These are phyloP conservation scores for Alternaria triticina DNA, from an alignment of 2,329 filamentous ascomycete species.

Conservation along the genomic window DNA sequence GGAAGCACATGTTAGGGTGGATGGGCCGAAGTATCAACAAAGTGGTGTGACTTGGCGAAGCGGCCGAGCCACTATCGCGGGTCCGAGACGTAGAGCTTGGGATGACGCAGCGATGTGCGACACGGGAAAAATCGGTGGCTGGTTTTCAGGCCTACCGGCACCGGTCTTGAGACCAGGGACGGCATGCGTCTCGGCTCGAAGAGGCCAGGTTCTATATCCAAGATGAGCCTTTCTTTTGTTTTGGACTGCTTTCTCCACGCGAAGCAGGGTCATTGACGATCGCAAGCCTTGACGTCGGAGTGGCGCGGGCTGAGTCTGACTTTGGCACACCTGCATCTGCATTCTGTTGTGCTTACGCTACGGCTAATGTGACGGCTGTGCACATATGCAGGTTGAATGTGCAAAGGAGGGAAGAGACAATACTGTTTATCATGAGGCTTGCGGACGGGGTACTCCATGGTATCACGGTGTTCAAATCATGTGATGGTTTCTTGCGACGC, in stretches of 20 bases:
- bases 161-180: conserved; percentile 33
- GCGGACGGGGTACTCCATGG: conserved; percentile 21
- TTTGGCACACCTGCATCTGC: conserved; percentile 3
- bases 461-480: conserved; percentile 26
- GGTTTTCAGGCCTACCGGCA: conserved; percentile 18
- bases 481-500: conserved; percentile 38
- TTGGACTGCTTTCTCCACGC: background rate
- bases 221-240: background rate
- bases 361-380: background rate
- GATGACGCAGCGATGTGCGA: conserved; percentile 4
- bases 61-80: conserved; percentile 21
- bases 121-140: conserved; percentile 13
- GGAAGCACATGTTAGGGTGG: conserved; percentile 12
- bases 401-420: background rate
- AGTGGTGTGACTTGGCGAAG: conserved; percentile 17
- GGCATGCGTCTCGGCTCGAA: background rate
- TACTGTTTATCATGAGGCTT: background rate
- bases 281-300: background rate
- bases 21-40: conserved; percentile 18
- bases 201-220: background rate
- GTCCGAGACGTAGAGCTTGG: conserved; percentile 6
- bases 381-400: background rate
- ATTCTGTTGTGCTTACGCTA: background rate
- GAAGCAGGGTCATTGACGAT: conserved; percentile 1
- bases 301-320: background rate